phyloP scores from a whole-genome alignment of 805 yeast species.

The Tetrapisispora taiwanensis region DNA sequence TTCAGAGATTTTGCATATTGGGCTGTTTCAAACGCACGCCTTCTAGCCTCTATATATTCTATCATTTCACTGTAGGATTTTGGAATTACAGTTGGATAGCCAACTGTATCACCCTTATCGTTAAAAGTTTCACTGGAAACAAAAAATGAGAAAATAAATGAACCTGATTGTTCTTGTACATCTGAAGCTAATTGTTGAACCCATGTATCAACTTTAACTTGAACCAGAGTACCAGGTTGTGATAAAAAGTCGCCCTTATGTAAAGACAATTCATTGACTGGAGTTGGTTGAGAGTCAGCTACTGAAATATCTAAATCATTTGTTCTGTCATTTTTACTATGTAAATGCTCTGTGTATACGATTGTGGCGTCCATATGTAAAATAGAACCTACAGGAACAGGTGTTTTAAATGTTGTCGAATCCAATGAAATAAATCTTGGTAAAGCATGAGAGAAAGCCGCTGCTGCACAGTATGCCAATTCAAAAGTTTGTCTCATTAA shows the following conservation, averaged over 20 bases:
- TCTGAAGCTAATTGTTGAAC: slow-evolving; percentile 60
- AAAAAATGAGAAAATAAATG: slow-evolving; percentile 81
- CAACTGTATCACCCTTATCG: slow-evolving; percentile 24
- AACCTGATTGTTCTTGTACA: slow-evolving; percentile 62
- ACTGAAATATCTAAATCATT: slow-evolving; percentile 4
- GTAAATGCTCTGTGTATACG: slow-evolving; percentile 76
- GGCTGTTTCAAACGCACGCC: slow-evolving; percentile 81
- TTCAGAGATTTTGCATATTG: slow-evolving; percentile 33
- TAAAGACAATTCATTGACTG: slow-evolving; percentile 44
- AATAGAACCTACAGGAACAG: slow-evolving; percentile 93
- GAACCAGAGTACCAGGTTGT: slow-evolving; percentile 79
- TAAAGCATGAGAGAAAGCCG: slow-evolving; percentile 72
- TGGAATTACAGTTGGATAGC: slow-evolving; percentile 66
- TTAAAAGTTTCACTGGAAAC: slow-evolving; percentile 46
- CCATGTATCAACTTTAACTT: slow-evolving; percentile 77
- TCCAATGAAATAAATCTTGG: slow-evolving; percentile 88
- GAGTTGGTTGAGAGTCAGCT: slow-evolving; percentile 32
- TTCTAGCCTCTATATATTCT: slow-evolving; percentile 79
- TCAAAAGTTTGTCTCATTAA: slow-evolving; percentile 87
- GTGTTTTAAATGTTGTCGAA: slow-evolving; percentile 83
- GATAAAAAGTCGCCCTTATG: slow-evolving; percentile 49
- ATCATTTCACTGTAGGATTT: slow-evolving; percentile 88
- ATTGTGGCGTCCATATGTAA: slow-evolving; percentile 73
- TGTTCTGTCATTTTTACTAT: slow-evolving; percentile 26
- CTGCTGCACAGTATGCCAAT: slow-evolving; percentile 86